Base-by-base conservation (phyloP, 441 rosid species). In the Pelargonium cotyledonis region DNA sequence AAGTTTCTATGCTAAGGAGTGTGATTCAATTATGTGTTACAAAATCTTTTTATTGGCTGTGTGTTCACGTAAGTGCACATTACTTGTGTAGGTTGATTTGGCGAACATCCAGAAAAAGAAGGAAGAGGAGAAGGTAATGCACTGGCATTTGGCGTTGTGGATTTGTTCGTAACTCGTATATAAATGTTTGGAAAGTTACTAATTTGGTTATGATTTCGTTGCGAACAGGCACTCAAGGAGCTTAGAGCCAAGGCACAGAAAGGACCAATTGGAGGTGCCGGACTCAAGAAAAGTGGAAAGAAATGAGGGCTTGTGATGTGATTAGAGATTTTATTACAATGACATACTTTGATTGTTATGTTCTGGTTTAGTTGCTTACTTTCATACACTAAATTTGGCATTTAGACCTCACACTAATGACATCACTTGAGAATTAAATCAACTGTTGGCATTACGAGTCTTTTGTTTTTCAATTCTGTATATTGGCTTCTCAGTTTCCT, bases 231-330 rank as follows among this genome's bases (percentile, higher is more conserved):
- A 10, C 86, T 93, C 67, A 91, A 83, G 84, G 98, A 93, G 71
- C 92, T 94, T 51, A 86, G 78, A 71, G 86, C 88, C 70, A 91
- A 91, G 85, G 98, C 98, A n/a, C 67, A 88, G 80, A 91, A 91
- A 74, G 98, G 98, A n/a, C 2, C 88, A 9, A 63, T 94, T 16
- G 95, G 98, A 74, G 97, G 98, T 51, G 5, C 96, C 3, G 98
- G 95, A 4, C 92, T 93, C 38, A 88, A 93, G 89, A 93, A 90
- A 84, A 93, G 98, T 49, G 95, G 97, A 10, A 93, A 93, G 91
- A 91, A 91, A 83, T 90, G 84, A 90, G 75, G 38, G 5, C 38
- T 31, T 31, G 38, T 31, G 38, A 31, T 31, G 38, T 31, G 38
- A 31, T 31, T 31, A 31, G 38, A 31, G 38, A 31, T 31, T 31